Conservation (phyloP, 2,329 filamentous ascomycete genomes). For the Pseudogymnoascus sp. region DNA sequence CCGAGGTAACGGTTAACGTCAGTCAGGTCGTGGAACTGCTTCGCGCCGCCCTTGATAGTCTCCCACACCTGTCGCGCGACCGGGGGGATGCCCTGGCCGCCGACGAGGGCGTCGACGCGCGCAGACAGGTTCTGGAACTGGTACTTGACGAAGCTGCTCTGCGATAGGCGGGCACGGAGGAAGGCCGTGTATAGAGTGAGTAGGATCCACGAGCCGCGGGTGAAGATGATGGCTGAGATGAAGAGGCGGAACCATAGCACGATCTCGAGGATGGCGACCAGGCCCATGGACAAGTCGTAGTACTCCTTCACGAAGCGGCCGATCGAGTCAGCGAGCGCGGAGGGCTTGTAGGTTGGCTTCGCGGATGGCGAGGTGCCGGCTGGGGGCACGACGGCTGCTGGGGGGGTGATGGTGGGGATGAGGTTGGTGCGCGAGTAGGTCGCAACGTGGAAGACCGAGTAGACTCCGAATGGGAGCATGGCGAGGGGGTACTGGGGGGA, state of each 20-base stretch:
- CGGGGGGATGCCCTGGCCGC: constrained; percentile 80
- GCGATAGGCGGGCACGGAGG: constrained; percentile 79
- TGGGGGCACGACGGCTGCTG: constrained; percentile 44
- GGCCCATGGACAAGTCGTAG: constrained; percentile 91
- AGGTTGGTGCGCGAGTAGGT: constrained; percentile 93
- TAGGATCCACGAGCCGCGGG: constrained; percentile 84
- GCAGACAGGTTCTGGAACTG: constrained; percentile 65
- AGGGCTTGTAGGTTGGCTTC: constrained; percentile 44
- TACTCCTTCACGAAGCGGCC: constrained; percentile 94
- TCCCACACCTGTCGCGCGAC: constrained; percentile 74
- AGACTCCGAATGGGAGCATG: constrained; percentile 88
- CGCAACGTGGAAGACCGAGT: constrained; percentile 96
- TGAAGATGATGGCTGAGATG: constrained; percentile 75
- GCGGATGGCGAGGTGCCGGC: constrained; percentile 47
- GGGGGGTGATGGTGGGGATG: constrained; percentile 75
- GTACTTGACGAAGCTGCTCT: constrained; percentile 88
- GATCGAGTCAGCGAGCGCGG: constrained; percentile 68
- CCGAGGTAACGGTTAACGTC: constrained; percentile 67
- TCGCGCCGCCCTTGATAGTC: constrained; percentile 60
- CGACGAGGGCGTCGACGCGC: constrained; percentile 71
- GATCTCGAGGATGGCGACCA: constrained; percentile 85
- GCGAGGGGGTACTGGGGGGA: constrained; percentile 82
- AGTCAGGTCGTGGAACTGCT: constrained; percentile 70
- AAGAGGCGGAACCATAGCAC: constrained; percentile 76
- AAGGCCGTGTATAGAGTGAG: constrained; percentile 81